These are phyloP conservation scores for Lenzites betulinus DNA, from an alignment of 768 basidiomycete species.

Conservation along the genomic window DNA sequence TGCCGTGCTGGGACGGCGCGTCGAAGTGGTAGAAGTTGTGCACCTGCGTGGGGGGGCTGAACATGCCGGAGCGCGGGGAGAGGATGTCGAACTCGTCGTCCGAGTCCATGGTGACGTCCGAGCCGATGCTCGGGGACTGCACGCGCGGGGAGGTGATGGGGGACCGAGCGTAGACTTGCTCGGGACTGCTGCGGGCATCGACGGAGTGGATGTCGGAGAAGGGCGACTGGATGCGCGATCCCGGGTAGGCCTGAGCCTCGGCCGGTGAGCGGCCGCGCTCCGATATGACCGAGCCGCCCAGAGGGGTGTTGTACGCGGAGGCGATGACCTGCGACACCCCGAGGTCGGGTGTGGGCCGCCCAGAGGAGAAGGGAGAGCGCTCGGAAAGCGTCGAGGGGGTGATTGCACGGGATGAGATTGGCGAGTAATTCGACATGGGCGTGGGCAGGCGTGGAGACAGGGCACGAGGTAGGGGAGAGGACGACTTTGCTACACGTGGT, in stretches of 20 bases:
- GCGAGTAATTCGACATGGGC: constrained; percentile 16
- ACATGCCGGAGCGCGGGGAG: constrained; percentile 31
- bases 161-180: constrained; percentile 5
- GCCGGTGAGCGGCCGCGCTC: constrained; percentile 4
- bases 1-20: constrained; percentile 18
- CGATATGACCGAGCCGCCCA: constrained; percentile 14
- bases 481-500: background rate
- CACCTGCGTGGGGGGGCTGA: constrained; percentile 23
- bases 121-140: constrained; percentile 20
- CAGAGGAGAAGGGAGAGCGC: background rate
- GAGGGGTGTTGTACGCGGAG: constrained; percentile 24
- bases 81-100: constrained; percentile 28
- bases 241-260: constrained; percentile 5
- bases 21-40: constrained; percentile 21
- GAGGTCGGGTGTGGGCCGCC: constrained; percentile 7
- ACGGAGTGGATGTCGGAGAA: constrained; percentile 26
- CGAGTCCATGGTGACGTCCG: constrained; percentile 21
- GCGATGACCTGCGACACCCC: constrained; percentile 8
- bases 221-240: constrained; percentile 21
- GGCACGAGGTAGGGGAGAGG: background rate
- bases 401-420: constrained; percentile 12
- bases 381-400: constrained; percentile 13
- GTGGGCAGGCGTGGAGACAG: constrained; percentile 17
- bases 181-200: constrained; percentile 15
- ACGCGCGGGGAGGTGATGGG: constrained; percentile 17